Conservation (phyloP, 768 basidiomycete species). For the Mycena amicta region DNA sequence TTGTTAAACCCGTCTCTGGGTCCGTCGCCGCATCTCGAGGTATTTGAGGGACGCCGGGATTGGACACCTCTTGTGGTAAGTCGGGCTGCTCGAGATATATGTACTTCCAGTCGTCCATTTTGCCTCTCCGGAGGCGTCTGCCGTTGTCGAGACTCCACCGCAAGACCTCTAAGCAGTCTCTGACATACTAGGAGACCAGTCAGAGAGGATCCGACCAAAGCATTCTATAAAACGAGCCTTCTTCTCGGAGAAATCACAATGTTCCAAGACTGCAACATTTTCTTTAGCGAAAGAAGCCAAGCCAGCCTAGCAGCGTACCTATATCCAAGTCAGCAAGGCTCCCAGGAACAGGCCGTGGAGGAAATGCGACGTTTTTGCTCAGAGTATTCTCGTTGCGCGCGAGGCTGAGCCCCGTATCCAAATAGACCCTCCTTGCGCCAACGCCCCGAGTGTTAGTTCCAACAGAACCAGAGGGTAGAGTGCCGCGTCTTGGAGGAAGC, state of each 20-base stretch:
- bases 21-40: slow-evolving; percentile 37
- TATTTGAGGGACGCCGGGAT: slow-evolving; percentile 5
- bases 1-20: slow-evolving; percentile 56
- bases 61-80: slow-evolving; percentile 19
- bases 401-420: too few species aligned
- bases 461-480: slow-evolving; percentile 50
- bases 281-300: background rate
- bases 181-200: slow-evolving; percentile 72
- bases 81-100: slow-evolving; percentile 71
- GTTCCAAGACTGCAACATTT: slow-evolving; percentile 65
- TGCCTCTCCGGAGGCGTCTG: slow-evolving; percentile 71
- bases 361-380: slow-evolving; percentile 70
- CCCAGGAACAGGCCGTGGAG: slow-evolving; percentile 83
- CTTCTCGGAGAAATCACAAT: slow-evolving; percentile 85
- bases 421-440: slow-evolving; percentile 78
- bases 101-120: slow-evolving; percentile 84
- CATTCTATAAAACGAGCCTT: slow-evolving; percentile 51
- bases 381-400: too few species aligned
- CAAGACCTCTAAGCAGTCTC: slow-evolving; percentile 94
- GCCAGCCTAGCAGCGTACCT: background rate
- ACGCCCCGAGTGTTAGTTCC: slow-evolving; percentile 65
- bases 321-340: slow-evolving; percentile 87
- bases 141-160: slow-evolving; percentile 90
- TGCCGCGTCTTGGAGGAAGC: slow-evolving; percentile 57
- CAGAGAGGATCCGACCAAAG: slow-evolving; percentile 5